A percentile compares a stretch with the other conserved stretches of the same genome.
phyloP scores from a whole-genome alignment of 306 rosid genomes.

The Prosopis cineraria region DNA sequence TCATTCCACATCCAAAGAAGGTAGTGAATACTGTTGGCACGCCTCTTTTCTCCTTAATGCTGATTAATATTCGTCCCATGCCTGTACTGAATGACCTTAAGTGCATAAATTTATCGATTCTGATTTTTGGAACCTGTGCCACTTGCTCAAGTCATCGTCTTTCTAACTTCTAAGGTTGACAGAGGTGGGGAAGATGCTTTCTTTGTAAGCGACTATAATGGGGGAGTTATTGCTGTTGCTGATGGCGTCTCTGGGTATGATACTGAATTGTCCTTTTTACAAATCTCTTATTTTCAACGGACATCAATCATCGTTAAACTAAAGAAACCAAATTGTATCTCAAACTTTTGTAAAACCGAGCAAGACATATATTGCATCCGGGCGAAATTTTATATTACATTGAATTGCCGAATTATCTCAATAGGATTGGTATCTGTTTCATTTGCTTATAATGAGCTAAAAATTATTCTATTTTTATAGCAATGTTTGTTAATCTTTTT shows the following conservation, averaged over 20 bases:
- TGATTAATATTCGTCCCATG: conserved; percentile 10
- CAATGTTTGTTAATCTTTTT: not conserved
- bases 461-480: not conserved
- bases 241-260: conserved; percentile 98
- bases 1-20: conserved; percentile 94
- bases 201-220: conserved; percentile 67
- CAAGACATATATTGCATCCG: conserved; percentile 7
- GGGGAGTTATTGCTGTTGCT: conserved; percentile 91
- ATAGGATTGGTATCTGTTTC: not conserved
- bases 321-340: not conserved
- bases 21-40: conserved; percentile 43
- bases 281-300: conserved; percentile 5
- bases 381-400: not conserved
- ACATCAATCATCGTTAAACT: not conserved
- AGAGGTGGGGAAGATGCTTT: conserved; percentile 97
- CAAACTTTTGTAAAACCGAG: not conserved
- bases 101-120: conserved; percentile 3
- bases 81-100: not conserved
- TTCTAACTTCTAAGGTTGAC: conserved; percentile 60
- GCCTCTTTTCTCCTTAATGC: not conserved
- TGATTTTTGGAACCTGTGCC: conserved; percentile 18
- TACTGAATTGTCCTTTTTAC: conserved; percentile 11
- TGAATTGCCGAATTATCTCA: conserved; percentile 3
- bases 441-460: not conserved
- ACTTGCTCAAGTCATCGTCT: conserved; percentile 32